Conservation (phyloP, 768 basidiomycete species). For the Melanogaster broomeanus region DNA sequence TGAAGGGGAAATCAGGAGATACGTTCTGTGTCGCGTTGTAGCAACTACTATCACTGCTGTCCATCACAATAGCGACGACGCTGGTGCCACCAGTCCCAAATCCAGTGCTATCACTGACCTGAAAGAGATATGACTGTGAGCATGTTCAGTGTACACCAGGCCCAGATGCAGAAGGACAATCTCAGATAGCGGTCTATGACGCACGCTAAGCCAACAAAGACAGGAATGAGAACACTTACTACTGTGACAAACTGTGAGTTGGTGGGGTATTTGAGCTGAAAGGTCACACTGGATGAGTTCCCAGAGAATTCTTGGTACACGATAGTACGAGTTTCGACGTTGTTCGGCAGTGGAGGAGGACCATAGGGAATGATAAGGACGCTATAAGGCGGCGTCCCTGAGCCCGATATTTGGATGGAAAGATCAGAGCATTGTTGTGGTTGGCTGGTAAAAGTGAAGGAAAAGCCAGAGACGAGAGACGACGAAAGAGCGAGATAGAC, state of each 20-base stretch:
- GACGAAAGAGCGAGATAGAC: conserved; percentile 22
- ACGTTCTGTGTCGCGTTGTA: conserved; percentile 53
- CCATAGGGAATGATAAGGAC: conserved; percentile 71
- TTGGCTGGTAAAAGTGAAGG: conserved; percentile 42
- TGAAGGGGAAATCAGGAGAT: conserved; percentile 57
- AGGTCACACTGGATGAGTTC: conserved; percentile 40
- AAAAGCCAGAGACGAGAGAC: conserved; percentile 38
- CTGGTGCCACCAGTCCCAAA: conserved; percentile 81
- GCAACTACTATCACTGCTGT: conserved; percentile 57
- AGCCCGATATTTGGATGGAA: conserved; percentile 58
- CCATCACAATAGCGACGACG: conserved; percentile 55
- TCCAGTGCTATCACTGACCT: conserved; percentile 60
- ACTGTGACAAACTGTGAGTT: conserved; percentile 77
- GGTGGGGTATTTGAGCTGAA: conserved; percentile 64
- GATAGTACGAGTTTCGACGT: conserved; percentile 64
- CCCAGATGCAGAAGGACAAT: not conserved
- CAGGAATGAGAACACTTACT: conserved; percentile 45
- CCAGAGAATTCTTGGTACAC: conserved; percentile 54
- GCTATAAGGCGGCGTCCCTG: conserved; percentile 66
- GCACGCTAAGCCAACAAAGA: not conserved
- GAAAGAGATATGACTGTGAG: not conserved
- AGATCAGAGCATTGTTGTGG: conserved; percentile 72
- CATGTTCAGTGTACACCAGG: not conserved
- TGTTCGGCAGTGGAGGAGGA: conserved; percentile 57
- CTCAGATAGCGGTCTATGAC: not conserved